Evolutionary conservation across 192 early-diverging fungal species (phyloP).

Genomic region (Coemansia sp.): DNA sequence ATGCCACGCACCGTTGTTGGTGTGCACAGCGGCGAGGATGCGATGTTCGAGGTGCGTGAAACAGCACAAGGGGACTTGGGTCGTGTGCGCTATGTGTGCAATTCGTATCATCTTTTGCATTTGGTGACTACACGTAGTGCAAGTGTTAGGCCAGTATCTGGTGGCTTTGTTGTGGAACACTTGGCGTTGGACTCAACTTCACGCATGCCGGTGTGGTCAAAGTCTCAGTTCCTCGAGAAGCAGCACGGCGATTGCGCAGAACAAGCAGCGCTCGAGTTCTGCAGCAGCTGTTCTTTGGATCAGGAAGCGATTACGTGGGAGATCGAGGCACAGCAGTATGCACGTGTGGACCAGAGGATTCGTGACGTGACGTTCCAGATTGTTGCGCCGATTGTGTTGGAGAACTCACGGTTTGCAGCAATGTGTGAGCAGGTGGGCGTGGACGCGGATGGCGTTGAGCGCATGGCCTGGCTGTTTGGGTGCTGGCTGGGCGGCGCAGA

Average conservation of each 20-base stretch:
- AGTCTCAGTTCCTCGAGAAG: background rate
- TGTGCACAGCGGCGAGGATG: constrained; percentile 23
- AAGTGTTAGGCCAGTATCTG: background rate
- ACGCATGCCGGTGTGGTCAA: background rate
- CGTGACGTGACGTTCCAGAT: constrained; percentile 19
- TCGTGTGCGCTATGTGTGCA: constrained; percentile 16
- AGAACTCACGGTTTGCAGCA: constrained; percentile 1
- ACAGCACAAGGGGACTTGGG: background rate
- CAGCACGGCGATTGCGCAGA: background rate
- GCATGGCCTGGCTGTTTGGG: constrained; percentile 8
- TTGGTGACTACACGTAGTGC: constrained; percentile 7
- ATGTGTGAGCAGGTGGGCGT: constrained; percentile 4
- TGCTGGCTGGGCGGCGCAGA: constrained; percentile 2
- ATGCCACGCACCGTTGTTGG: constrained; percentile 17
- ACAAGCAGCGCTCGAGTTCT: constrained; percentile 13
- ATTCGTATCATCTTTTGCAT: constrained; percentile 30
- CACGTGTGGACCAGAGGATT: constrained; percentile 10
- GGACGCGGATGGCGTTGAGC: background rate
- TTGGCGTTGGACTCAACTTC: background rate
- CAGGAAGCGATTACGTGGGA: constrained; percentile 19
- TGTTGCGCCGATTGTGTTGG: constrained; percentile 14
- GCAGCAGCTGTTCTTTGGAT: background rate
- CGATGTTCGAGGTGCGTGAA: constrained; percentile 25
- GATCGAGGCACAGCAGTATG: constrained; percentile 24
- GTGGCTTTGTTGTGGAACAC: constrained; percentile 14